Percentiles rank a stretch among this genome's conserved stretches.
Evolutionary conservation across 2,329 filamentous ascomycete genomes (phyloP).

Genomic region (Colletotrichum eremochloae): DNA sequence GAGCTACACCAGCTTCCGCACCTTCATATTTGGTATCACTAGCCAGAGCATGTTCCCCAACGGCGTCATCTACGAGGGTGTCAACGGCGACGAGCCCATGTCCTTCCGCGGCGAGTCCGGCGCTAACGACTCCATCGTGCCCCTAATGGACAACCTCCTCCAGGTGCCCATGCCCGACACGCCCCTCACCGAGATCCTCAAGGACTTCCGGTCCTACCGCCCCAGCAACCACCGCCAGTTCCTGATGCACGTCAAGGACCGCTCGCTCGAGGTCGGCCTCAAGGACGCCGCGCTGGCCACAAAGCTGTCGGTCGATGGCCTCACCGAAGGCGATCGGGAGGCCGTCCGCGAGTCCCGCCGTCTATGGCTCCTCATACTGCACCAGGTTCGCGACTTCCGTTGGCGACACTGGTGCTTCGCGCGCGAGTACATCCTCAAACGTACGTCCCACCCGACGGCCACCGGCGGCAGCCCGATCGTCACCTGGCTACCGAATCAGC

Average conservation of each 20-base stretch:
- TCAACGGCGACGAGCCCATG: conserved; percentile 77
- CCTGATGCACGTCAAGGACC: conserved; percentile 75
- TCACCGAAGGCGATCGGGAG: conserved; percentile 48
- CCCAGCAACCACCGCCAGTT: conserved; percentile 92
- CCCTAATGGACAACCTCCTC: conserved; percentile 88
- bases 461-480: conserved; percentile 87
- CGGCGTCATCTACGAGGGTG: conserved; percentile 90
- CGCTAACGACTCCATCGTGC: conserved; percentile 95
- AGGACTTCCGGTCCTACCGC: conserved; percentile 90
- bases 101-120: conserved; percentile 93
- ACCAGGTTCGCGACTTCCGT: conserved; percentile 84
- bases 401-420: conserved; percentile 92
- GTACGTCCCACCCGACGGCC: conserved; percentile 80
- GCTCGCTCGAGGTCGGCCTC: conserved; percentile 63
- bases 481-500: conserved; percentile 87
- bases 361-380: conserved; percentile 74
- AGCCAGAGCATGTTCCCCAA: conserved; percentile 94
- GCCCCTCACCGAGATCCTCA: conserved; percentile 87
- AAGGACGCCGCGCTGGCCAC: conserved; percentile 68
- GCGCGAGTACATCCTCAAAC: conserved; percentile 86
- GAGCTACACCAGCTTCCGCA: conserved; percentile 90
- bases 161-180: conserved; percentile 90
- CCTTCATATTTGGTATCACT: conserved; percentile 97
- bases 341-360: conserved; percentile 68
- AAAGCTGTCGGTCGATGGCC: conserved; percentile 43